phyloP scores from a whole-genome alignment of 257 asterid genomes.

The Nicotiana obtusifolia region DNA sequence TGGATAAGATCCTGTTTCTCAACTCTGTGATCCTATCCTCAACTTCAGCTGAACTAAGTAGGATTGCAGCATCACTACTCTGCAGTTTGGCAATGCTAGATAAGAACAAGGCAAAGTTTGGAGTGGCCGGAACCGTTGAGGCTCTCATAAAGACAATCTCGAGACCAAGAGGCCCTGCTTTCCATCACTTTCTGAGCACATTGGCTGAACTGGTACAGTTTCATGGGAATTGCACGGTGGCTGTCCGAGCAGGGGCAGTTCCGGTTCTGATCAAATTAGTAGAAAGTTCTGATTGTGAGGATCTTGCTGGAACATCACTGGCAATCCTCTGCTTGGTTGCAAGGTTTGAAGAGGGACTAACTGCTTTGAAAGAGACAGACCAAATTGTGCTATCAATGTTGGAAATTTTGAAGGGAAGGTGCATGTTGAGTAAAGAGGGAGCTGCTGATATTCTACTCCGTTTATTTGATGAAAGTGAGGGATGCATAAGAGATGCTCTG shows the following conservation, averaged over 20 bases:
- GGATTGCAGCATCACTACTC: conserved; percentile 57
- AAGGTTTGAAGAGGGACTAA: conserved; percentile 67
- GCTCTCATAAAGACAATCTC: conserved; percentile 43
- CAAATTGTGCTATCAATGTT: conserved; percentile 35
- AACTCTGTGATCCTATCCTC: conserved; percentile 29
- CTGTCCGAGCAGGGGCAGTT: conserved; percentile 57
- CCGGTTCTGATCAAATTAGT: conserved; percentile 39
- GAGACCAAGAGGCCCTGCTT: conserved; percentile 32
- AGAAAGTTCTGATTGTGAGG: conserved; percentile 40
- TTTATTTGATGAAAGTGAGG: conserved; percentile 60
- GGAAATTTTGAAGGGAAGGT: conserved; percentile 41
- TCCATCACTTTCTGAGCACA: conserved; percentile 65
- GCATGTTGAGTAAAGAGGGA: conserved; percentile 66
- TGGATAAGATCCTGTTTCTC: conserved; percentile 42
- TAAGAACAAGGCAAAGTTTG: conserved; percentile 75
- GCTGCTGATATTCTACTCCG: conserved; percentile 57
- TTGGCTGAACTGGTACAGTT: conserved; percentile 74
- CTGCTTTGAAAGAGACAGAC: conserved; percentile 36
- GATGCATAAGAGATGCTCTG: conserved; percentile 44
- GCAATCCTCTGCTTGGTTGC: conserved; percentile 48
- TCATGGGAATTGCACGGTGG: conserved; percentile 82
- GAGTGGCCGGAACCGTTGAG: conserved; percentile 62
- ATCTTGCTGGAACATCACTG: conserved; percentile 57
- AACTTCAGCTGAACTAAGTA: conserved; percentile 30
- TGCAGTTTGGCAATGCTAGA: conserved; percentile 84